Evolutionary conservation across 257 asterid species (phyloP).

Genomic region (Nicotiana benthamiana): DNA sequence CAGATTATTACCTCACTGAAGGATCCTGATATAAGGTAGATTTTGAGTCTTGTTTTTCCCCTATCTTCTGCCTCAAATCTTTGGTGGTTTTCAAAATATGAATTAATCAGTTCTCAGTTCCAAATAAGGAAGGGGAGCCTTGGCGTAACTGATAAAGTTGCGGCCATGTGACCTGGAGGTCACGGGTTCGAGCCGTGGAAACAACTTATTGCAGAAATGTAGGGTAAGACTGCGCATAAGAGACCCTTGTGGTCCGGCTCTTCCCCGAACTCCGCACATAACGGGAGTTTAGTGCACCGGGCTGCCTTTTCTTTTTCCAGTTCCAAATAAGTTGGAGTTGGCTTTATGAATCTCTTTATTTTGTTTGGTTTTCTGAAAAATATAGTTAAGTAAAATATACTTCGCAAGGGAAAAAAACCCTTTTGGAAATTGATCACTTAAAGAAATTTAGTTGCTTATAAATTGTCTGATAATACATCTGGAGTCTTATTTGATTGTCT

Average conservation of each 20-base stretch:
- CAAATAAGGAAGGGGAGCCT: too few species aligned
- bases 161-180: too few species aligned
- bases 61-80: background rate
- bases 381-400: too few species aligned
- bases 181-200: too few species aligned
- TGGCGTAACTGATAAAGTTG: too few species aligned
- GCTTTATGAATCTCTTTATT: background rate
- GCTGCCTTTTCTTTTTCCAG: too few species aligned
- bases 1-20: constrained; percentile 93
- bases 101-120: too few species aligned
- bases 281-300: too few species aligned
- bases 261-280: too few species aligned
- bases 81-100: background rate
- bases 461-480: background rate
- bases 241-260: too few species aligned
- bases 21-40: constrained; percentile 96
- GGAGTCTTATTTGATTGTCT: background rate
- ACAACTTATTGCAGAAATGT: too few species aligned
- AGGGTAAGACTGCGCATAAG: too few species aligned
- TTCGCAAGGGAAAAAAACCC: background rate
- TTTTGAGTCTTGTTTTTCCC: constrained; percentile 7
- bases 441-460: background rate
- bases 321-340: background rate
- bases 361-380: background rate
- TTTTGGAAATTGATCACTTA: background rate